phyloP scores from a whole-genome alignment of 768 basidiomycete genomes.

The Amanita fuliginea region DNA sequence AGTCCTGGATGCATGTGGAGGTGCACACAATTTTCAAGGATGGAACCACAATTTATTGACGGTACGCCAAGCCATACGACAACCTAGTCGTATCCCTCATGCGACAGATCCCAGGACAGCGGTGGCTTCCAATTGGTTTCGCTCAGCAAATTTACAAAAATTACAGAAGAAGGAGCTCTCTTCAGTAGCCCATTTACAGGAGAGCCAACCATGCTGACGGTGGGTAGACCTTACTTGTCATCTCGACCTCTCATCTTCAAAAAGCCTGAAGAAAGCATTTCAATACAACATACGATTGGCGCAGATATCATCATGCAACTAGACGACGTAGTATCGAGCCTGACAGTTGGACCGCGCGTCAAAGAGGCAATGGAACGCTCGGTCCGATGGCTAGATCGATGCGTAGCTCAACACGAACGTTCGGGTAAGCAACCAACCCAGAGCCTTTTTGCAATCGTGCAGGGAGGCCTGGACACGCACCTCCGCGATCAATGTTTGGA shows the following conservation, averaged over 20 bases:
- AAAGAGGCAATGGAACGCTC: conserved; percentile 84
- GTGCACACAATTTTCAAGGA: conserved; percentile 85
- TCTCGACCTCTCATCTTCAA: conserved; percentile 1
- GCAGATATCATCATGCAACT: conserved; percentile 95
- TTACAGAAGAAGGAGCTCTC: conserved; percentile 83
- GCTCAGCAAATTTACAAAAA: conserved; percentile 70
- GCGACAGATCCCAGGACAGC: conserved; percentile 47
- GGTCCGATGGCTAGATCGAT: conserved; percentile 84
- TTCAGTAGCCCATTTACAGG: conserved; percentile 82
- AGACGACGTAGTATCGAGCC: conserved; percentile 82
- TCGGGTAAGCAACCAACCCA: conserved; percentile 57
- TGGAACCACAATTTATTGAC: conserved; percentile 83
- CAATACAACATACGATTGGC: conserved; percentile 83
- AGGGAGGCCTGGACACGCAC: conserved; percentile 68
- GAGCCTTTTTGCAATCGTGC: conserved; percentile 88
- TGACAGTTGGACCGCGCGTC: conserved; percentile 73
- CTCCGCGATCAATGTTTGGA: conserved; percentile 70
- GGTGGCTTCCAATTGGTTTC: conserved; percentile 88
- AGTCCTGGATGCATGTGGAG: conserved; percentile 64
- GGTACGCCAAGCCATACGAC: conserved; percentile 26
- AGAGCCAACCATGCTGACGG: conserved; percentile 81
- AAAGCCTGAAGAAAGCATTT: conserved; percentile 89
- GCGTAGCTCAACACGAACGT: conserved; percentile 62
- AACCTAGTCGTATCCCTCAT: not conserved
- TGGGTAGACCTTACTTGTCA: conserved; percentile 20